Evolutionary conservation across 2,329 filamentous ascomycete genomes (phyloP), one percentile per base, ranked within the genome.

Genomic region (Calonectria montana): DNA sequence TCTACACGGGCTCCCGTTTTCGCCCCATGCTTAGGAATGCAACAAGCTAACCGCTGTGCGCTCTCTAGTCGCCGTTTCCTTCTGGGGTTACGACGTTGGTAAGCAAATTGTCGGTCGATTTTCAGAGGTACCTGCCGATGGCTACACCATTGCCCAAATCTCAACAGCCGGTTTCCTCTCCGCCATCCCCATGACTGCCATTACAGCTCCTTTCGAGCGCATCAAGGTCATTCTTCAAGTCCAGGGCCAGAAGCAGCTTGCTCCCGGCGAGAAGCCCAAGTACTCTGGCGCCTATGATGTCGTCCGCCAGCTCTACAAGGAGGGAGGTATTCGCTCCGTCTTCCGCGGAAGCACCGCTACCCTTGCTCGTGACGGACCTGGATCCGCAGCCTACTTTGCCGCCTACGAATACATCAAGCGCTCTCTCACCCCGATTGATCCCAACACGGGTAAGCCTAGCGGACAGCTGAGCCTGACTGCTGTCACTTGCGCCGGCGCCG

Each of bases 141-240:
- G 94, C 83, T 94, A 94, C 86, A 91, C 92, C 71, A 95, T 98
- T 81, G 93, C 88, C 50, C 97, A 99, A 84, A 92, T 97, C 85
- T 97, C 94, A 39, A 91, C 94, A 41, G 97, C 97, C 16, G 97
- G 97, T 75, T 98, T 98, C 91, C 97, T 99, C 90, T 97, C 94
- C 81, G 97, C 97, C 73, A 94, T 99, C 72, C 97, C 97, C 80
- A 97, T 97, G 95, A 99, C 97, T 4, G 86, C 94, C 84, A 98
- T 99, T 87, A 98, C 97, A n/a, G 97, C 97, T 5, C 97, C 97
- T 73, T 98, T 99, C 83, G 97, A 99, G 89, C 96, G 97, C 81
- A 95, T 99, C 79, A 99, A 99, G 86, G 96, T 99, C 68, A 95
- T 99, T 75, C 92, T 99, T 1, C 97, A 99, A 84, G 97, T 98